Percentiles rank a stretch among this genome's conserved stretches.
Evolutionary conservation across 768 basidiomycete species (phyloP).

Genomic region (Suillus discolor): DNA sequence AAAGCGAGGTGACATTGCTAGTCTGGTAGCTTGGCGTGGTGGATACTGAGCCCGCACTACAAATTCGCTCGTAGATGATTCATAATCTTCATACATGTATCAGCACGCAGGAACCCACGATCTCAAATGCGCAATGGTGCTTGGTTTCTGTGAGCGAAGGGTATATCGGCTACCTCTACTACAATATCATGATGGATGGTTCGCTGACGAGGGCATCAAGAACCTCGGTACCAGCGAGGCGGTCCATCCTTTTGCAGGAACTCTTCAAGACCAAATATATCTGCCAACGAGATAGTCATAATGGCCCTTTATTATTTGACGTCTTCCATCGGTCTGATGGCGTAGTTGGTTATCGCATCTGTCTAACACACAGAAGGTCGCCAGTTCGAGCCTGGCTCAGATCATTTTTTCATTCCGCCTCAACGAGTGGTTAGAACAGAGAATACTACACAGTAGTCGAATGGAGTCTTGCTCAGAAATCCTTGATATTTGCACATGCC

Average conservation of each 20-base stretch:
- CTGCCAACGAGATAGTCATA: not conserved
- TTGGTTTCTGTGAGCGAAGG: no score
- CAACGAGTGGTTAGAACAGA: no score
- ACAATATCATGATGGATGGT: no score
- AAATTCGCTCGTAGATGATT: not conserved
- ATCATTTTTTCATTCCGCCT: constrained; percentile 19
- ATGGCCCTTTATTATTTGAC: not conserved
- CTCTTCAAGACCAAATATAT: no score
- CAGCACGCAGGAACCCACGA: no score
- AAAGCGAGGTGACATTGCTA: not conserved
- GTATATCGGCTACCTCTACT: no score
- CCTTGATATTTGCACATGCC: not conserved
- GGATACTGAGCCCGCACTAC: not conserved
- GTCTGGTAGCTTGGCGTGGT: not conserved
- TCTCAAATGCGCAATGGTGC: no score
- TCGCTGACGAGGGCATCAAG: no score
- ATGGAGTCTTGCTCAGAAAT: not conserved
- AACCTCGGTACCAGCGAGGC: no score
- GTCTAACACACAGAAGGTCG: constrained; percentile 83
- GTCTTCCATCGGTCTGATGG: constrained; percentile 44
- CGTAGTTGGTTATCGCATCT: constrained; percentile 86
- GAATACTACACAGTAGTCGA: not conserved
- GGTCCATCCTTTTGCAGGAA: no score
- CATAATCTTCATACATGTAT: no score
- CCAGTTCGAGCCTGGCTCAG: constrained; percentile 69